These are phyloP conservation scores for Cryptococcus sp. DNA, from an alignment of 1,284 basidiomycete genomes.

Conservation along the genomic window DNA sequence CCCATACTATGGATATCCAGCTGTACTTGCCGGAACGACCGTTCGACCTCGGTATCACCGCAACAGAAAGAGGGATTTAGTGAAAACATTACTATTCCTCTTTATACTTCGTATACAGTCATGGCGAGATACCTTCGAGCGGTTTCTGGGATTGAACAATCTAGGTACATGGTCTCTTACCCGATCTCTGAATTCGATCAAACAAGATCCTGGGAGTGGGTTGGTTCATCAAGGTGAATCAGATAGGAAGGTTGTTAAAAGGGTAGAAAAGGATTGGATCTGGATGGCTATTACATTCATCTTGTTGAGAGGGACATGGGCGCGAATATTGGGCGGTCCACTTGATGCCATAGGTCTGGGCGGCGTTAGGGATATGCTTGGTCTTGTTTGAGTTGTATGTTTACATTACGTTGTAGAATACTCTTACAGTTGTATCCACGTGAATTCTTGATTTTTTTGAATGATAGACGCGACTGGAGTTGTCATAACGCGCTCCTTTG, in stretches of 20 bases:
- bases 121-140: constrained; percentile 31
- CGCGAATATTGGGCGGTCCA: constrained; percentile 23
- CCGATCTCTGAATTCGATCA: neutral
- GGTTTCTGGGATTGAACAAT: constrained; percentile 23
- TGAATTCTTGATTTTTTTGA: no score
- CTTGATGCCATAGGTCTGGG: constrained; percentile 28
- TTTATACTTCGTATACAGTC: constrained; percentile 43
- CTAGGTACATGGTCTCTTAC: constrained; percentile 5
- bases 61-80: constrained; percentile 45
- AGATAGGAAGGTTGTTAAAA: constrained; percentile 6
- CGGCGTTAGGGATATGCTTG: constrained; percentile 20
- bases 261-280: constrained; percentile 36
- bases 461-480: no score
- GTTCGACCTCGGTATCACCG: constrained; percentile 41
- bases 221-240: constrained; percentile 7
- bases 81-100: constrained; percentile 46
- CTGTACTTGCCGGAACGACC: constrained; percentile 18
- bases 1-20: constrained; percentile 48
- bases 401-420: neutral
- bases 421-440: no score
- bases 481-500: no score
- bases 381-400: constrained; percentile 4
- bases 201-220: constrained; percentile 13
- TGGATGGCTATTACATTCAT: constrained; percentile 44
- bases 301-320: constrained; percentile 42